These are phyloP conservation scores for Chlorella sp. DNA, from an alignment of 139 green algal genomes.

Conservation along the genomic window DNA sequence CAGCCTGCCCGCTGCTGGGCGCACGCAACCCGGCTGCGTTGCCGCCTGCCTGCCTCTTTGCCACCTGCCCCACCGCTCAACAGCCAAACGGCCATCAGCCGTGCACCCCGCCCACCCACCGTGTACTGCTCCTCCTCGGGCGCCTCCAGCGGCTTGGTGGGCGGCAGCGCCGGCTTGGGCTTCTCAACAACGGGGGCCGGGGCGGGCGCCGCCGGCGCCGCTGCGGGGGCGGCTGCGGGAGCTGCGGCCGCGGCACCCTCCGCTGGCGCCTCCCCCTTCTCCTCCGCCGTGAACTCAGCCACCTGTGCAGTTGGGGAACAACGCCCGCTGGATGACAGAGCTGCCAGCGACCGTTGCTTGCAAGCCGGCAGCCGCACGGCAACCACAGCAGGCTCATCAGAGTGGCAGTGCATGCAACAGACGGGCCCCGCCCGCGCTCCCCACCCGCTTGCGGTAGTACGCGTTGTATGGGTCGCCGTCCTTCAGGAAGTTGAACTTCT, in stretches of 20 bases:
- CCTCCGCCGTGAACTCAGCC: constrained; percentile 36
- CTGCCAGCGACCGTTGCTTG: too few relatives aligned
- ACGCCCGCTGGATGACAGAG: too few relatives aligned
- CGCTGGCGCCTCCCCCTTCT: constrained; percentile 21
- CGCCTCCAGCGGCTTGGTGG: constrained; percentile 76
- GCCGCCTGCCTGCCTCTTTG: too few relatives aligned
- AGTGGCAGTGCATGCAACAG: neutral
- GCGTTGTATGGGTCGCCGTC: constrained; percentile 95
- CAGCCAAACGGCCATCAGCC: too few relatives aligned
- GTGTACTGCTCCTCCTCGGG: constrained; percentile 94
- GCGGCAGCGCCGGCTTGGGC: constrained; percentile 41
- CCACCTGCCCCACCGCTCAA: constrained; percentile 33
- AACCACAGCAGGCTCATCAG: too few relatives aligned
- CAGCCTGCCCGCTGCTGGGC: too few relatives aligned
- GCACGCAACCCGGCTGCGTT: too few relatives aligned
- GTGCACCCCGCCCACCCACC: constrained; percentile 4
- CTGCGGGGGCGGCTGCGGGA: constrained; percentile 43
- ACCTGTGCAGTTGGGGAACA: constrained; percentile 20
- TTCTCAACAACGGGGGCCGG: constrained; percentile 34
- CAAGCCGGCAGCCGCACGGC: too few relatives aligned
- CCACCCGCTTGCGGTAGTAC: constrained; percentile 82
- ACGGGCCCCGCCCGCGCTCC: neutral
- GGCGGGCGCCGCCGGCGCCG: constrained; percentile 34
- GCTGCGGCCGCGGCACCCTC: neutral
- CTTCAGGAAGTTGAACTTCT: constrained; percentile 98